Percentiles rank a stretch among this genome's conserved stretches.
Evolutionary conservation across 139 green algal species (phyloP).

Genomic region (Closterium sp.): DNA sequence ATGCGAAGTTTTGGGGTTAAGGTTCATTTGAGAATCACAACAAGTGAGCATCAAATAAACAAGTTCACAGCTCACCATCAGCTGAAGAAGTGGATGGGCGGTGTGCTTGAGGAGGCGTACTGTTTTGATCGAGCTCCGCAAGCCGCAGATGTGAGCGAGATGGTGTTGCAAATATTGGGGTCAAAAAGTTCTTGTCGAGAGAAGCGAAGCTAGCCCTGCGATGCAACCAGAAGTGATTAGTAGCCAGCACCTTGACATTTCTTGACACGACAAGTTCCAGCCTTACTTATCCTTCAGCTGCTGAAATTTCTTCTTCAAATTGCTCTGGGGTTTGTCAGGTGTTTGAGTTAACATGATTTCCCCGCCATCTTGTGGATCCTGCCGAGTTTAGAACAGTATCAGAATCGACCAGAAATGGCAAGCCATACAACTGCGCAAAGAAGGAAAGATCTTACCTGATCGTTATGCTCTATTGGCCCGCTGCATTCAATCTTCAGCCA

Average conservation of each 20-base stretch:
- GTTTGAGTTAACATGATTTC: not conserved
- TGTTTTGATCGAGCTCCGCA: not conserved
- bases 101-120: not conserved
- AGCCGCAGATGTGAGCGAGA: not conserved
- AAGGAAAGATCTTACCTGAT: not conserved
- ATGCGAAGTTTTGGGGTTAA: too few species aligned
- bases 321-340: not conserved
- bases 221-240: not conserved
- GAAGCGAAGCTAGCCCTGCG: not conserved
- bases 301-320: not conserved
- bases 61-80: not conserved
- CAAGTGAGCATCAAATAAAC: not conserved
- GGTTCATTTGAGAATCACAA: too few species aligned
- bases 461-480: not conserved
- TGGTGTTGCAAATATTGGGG: not conserved
- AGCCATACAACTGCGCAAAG: too few species aligned
- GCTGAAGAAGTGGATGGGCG: not conserved
- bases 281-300: not conserved
- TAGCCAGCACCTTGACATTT: too few species aligned
- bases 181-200: not conserved
- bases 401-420: too few species aligned
- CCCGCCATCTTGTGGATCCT: not conserved
- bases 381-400: too few species aligned
- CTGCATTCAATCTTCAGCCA: not conserved
- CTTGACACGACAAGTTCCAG: too few species aligned